These are phyloP conservation scores for Lasiosphaeriaceae sp. DNA, from an alignment of 495 filamentous ascomycete species.

Conservation along the genomic window DNA sequence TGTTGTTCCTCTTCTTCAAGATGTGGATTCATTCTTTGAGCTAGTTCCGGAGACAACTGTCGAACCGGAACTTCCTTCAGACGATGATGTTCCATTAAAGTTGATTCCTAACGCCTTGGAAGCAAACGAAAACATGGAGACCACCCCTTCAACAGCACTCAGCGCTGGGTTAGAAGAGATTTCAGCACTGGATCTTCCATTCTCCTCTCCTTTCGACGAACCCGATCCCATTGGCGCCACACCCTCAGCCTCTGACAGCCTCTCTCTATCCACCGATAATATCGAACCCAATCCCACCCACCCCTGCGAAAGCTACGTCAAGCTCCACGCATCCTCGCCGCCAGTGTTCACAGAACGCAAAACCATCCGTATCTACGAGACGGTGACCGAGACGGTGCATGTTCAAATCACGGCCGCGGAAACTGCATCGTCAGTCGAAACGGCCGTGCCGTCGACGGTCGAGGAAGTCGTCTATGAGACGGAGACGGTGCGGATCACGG, in stretches of 20 bases:
- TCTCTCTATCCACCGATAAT: not conserved
- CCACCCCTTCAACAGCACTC: too few relatives aligned
- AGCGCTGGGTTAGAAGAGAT: too few relatives aligned
- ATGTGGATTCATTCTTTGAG: too few relatives aligned
- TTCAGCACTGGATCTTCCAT: too few relatives aligned
- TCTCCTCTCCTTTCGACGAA: too few relatives aligned
- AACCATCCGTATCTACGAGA: slow-evolving; percentile 35
- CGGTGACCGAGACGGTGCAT: slow-evolving; percentile 34
- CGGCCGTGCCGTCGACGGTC: slow-evolving; percentile 19
- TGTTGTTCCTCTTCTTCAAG: too few relatives aligned
- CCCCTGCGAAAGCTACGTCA: slow-evolving; percentile 11
- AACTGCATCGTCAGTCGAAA: slow-evolving; percentile 17
- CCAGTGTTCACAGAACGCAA: slow-evolving; percentile 27
- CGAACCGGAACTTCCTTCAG: too few relatives aligned
- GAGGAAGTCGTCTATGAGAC: slow-evolving; percentile 29
- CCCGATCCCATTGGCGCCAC: too few relatives aligned
- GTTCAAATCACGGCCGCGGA: slow-evolving; percentile 31
- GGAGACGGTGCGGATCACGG: slow-evolving; percentile 23
- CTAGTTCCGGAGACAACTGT: too few relatives aligned
- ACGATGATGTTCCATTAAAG: too few relatives aligned
- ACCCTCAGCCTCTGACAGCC: not conserved
- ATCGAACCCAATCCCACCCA: not conserved
- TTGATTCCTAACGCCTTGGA: too few relatives aligned
- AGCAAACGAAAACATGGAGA: too few relatives aligned
- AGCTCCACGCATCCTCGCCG: not conserved